phyloP scores from a whole-genome alignment of 257 asterid species.

The Salvia rosmarinus region DNA sequence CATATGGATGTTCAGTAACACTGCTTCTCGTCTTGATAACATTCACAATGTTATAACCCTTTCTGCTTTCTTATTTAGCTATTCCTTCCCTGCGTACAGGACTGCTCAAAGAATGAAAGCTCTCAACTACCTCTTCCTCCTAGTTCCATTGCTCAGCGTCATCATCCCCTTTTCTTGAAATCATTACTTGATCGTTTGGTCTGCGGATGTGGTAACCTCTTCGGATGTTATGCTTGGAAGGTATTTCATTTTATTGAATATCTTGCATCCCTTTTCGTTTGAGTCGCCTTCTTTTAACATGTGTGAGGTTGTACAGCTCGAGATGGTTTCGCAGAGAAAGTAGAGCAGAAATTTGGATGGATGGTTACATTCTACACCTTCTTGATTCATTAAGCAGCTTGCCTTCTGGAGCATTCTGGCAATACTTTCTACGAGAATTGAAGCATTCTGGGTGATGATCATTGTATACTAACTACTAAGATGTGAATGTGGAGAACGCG shows the following conservation, averaged over 20 bases:
- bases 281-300: conserved; percentile 4
- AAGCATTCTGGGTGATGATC: conserved; percentile 9
- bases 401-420: conserved; percentile 22
- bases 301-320: conserved; percentile 39
- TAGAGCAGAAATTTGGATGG: conserved; percentile 12
- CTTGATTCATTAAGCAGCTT: not conserved
- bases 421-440: conserved; percentile 4
- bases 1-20: conserved; percentile 98
- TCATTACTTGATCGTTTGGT: conserved; percentile 95
- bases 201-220: conserved; percentile 73
- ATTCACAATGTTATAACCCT: too few relatives aligned
- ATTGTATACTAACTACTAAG: not conserved
- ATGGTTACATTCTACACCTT: conserved; percentile 4
- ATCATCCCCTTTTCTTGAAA: conserved; percentile 83
- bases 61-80: conserved; percentile 50
- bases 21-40: conserved; percentile 4
- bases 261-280: not conserved
- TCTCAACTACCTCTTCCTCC: conserved; percentile 82
- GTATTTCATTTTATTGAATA: conserved; percentile 34
- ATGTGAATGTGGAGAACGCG: not conserved
- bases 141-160: conserved; percentile 77
- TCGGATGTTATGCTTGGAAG: conserved; percentile 98
- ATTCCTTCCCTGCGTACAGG: conserved; percentile 96
- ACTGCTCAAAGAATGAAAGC: conserved; percentile 97
- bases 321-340: conserved; percentile 52